Conservation (phyloP, 169 alveolate species). For the Plasmodium coatneyi region DNA sequence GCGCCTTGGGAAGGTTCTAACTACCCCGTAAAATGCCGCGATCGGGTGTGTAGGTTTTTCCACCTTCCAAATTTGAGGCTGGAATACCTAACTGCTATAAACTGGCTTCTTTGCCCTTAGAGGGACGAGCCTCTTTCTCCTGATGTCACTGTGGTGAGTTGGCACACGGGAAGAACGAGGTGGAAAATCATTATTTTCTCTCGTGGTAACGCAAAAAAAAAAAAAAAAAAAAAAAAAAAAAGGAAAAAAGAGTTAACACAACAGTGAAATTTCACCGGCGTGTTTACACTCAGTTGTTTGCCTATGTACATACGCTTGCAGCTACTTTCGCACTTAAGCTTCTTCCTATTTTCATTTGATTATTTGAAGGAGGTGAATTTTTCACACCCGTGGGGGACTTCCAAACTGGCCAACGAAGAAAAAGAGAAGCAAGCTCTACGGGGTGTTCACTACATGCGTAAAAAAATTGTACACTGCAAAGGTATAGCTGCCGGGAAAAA, state of each 20-base stretch:
- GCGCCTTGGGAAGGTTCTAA: not conserved
- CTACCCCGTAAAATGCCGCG: not conserved
- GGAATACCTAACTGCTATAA: not conserved
- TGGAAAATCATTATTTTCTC: not conserved
- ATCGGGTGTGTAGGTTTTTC: not conserved
- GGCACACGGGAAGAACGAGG: not conserved
- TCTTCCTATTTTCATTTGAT: too few relatives aligned
- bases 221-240: not conserved
- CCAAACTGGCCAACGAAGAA: not conserved
- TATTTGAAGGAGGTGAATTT: too few relatives aligned
- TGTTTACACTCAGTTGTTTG: not conserved
- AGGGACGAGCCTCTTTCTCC: not conserved
- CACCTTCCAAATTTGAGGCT: not conserved
- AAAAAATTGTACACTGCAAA: not conserved
- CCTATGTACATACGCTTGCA: not conserved
- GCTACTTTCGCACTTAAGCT: too few relatives aligned
- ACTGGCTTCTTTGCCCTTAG: not conserved
- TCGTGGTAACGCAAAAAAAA: not conserved
- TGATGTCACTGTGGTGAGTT: not conserved
- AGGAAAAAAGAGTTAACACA: not conserved
- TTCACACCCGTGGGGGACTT: too few relatives aligned
- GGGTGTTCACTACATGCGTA: conserved; percentile 1
- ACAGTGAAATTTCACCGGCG: not conserved
- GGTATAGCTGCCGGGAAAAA: not conserved
- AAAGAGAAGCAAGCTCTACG: not conserved